Evolutionary conservation across 192 early-diverging fungal genomes (phyloP).

Genomic region (Lunasporangiospora selenospora): DNA sequence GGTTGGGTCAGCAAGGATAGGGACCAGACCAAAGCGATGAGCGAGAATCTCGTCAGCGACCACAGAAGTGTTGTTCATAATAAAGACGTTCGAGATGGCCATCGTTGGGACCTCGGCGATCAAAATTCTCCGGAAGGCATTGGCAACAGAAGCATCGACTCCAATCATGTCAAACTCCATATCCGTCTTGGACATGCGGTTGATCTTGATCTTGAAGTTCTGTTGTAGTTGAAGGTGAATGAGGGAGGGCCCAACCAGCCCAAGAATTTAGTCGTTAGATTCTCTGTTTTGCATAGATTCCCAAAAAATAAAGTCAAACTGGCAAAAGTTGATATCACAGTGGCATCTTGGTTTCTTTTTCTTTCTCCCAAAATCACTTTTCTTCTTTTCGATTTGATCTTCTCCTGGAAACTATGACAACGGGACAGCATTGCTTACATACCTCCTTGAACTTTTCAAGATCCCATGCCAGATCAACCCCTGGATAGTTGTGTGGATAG

Average conservation of each 20-base stretch:
- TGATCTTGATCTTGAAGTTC: slow-evolving; percentile 79
- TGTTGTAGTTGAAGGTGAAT: slow-evolving; percentile 38
- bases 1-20: slow-evolving; percentile 86
- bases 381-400: no score
- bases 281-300: neutral
- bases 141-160: slow-evolving; percentile 92
- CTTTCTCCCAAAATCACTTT: no score
- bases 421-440: no score
- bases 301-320: slow-evolving; percentile 1
- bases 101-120: slow-evolving; percentile 98
- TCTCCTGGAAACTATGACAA: no score
- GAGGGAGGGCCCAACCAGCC: slow-evolving; percentile 5
- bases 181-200: slow-evolving; percentile 65
- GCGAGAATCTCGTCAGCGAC: slow-evolving; percentile 94
- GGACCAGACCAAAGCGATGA: slow-evolving; percentile 91
- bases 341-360: no score
- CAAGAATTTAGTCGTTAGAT: neutral
- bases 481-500: slow-evolving; percentile 75
- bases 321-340: no score
- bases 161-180: slow-evolving; percentile 98
- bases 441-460: slow-evolving; percentile 76
- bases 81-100: slow-evolving; percentile 95
- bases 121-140: slow-evolving; percentile 91
- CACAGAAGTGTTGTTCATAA: slow-evolving; percentile 90
- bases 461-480: slow-evolving; percentile 65